phyloP scores from a whole-genome alignment of 495 filamentous ascomycete species.

The Aspergillus steynii region DNA sequence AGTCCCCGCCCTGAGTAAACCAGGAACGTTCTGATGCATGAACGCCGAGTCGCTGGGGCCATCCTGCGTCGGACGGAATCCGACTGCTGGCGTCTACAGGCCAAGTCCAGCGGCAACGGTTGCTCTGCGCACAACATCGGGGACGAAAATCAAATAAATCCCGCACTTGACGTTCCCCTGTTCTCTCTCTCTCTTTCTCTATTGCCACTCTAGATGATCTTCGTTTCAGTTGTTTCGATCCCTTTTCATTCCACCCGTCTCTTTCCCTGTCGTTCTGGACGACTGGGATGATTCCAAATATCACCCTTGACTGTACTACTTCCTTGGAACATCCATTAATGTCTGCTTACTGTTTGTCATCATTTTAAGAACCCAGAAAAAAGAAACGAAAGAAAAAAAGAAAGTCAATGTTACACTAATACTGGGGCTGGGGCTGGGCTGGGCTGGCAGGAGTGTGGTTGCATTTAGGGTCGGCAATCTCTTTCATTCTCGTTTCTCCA shows the following conservation, averaged over 20 bases:
- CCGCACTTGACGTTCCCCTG: not conserved
- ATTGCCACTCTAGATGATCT: not conserved
- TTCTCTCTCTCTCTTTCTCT: not conserved
- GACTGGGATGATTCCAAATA: slow-evolving; percentile 3
- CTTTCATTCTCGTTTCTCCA: not conserved
- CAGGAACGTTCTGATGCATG: slow-evolving; percentile 19
- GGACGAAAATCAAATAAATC: not conserved
- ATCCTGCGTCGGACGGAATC: not conserved
- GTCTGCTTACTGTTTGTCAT: not conserved
- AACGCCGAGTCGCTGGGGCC: not conserved
- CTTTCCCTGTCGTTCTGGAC: not conserved
- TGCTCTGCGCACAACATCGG: not conserved
- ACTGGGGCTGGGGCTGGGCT: not conserved
- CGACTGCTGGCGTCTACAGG: not conserved
- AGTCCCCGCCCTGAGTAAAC: slow-evolving; percentile 30
- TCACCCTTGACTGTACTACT: slow-evolving; percentile 4
- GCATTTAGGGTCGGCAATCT: not conserved
- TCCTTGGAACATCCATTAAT: not conserved
- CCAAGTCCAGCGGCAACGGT: not conserved
- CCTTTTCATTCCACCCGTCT: not conserved
- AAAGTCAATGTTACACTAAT: slow-evolving; percentile 9
- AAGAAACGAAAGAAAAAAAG: too few relatives aligned
- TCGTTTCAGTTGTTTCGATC: slow-evolving; percentile 1
- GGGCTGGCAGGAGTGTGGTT: not conserved
- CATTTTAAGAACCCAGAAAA: not conserved